A percentile compares a stretch with the other conserved stretches of the same genome.
phyloP scores from a whole-genome alignment of 148 eudicot genomes.

The Rhododendron henanense region DNA sequence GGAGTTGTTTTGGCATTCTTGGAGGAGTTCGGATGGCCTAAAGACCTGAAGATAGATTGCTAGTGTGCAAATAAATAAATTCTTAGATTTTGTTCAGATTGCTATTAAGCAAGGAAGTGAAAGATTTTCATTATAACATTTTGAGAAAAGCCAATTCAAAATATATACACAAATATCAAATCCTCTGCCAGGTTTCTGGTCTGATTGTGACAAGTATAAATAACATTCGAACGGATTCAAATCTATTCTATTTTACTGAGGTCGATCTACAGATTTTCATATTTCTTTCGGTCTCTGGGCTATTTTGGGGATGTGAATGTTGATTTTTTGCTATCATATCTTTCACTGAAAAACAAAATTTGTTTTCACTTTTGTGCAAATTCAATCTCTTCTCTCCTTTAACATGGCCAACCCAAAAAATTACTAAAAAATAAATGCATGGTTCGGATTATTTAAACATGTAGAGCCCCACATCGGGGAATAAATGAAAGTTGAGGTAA shows the following conservation, averaged over 20 bases:
- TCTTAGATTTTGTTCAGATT: not conserved
- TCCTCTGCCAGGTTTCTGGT: not conserved
- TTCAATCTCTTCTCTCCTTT: not conserved
- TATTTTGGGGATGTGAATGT: not conserved
- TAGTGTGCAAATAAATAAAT: not conserved
- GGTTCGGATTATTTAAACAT: no score
- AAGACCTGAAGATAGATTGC: slow-evolving; percentile 50
- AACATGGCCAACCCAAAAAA: not conserved
- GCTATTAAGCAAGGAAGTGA: not conserved
- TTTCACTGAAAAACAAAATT: not conserved
- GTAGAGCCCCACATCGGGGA: no score
- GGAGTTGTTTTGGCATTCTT: slow-evolving; percentile 80
- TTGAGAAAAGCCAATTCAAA: not conserved
- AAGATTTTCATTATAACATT: not conserved
- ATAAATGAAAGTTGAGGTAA: no score
- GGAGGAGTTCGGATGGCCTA: slow-evolving; percentile 93
- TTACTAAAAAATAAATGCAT: no score
- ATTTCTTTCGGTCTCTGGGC: not conserved
- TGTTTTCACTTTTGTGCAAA: not conserved
- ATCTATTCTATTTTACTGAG: not conserved
- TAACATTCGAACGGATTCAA: not conserved
- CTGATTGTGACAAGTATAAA: not conserved
- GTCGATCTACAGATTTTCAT: not conserved
- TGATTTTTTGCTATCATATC: not conserved
- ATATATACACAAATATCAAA: not conserved